A percentile compares a stretch with the other conserved stretches of the same genome.
Conservation (phyloP, 2,329 filamentous ascomycete species). For the Zymoseptoria passerinii region DNA sequence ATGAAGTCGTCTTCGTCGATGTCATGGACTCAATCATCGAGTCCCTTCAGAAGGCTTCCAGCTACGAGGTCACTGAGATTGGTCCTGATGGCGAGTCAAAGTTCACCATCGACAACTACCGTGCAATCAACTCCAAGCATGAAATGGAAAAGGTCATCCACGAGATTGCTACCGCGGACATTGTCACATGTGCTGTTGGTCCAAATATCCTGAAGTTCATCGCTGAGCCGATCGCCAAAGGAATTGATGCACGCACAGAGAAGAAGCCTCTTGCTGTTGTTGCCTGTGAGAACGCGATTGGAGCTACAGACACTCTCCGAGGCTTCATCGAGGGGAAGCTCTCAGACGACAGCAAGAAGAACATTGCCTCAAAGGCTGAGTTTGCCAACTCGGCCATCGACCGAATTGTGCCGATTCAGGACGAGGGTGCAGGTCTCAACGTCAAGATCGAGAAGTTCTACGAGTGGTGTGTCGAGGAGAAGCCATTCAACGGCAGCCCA, state of each 20-base stretch:
- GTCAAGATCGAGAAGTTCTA: slow-evolving; percentile 98
- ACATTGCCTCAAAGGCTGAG: slow-evolving; percentile 65
- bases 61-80: slow-evolving; percentile 90
- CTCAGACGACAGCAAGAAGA: slow-evolving; percentile 54
- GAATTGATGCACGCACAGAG: slow-evolving; percentile 65
- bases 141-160: slow-evolving; percentile 72
- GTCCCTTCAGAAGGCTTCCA: slow-evolving; percentile 62
- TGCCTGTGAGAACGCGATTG: slow-evolving; percentile 96
- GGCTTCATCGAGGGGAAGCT: slow-evolving; percentile 67
- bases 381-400: slow-evolving; percentile 98
- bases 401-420: slow-evolving; percentile 91
- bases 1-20: slow-evolving; percentile 93
- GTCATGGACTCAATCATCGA: slow-evolving; percentile 80
- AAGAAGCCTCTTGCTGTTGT: slow-evolving; percentile 75
- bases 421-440: slow-evolving; percentile 68
- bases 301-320: slow-evolving; percentile 81
- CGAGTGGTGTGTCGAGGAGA: slow-evolving; percentile 93
- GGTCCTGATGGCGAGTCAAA: slow-evolving; percentile 71
- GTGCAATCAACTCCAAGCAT: slow-evolving; percentile 88
- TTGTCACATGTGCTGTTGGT: slow-evolving; percentile 94
- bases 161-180: slow-evolving; percentile 77
- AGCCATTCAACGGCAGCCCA: slow-evolving; percentile 65
- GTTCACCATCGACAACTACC: slow-evolving; percentile 87
- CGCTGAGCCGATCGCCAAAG: slow-evolving; percentile 89
- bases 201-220: slow-evolving; percentile 96